Conservation (phyloP, 129 eudicot genomes). For the Tagetes patula region DNA sequence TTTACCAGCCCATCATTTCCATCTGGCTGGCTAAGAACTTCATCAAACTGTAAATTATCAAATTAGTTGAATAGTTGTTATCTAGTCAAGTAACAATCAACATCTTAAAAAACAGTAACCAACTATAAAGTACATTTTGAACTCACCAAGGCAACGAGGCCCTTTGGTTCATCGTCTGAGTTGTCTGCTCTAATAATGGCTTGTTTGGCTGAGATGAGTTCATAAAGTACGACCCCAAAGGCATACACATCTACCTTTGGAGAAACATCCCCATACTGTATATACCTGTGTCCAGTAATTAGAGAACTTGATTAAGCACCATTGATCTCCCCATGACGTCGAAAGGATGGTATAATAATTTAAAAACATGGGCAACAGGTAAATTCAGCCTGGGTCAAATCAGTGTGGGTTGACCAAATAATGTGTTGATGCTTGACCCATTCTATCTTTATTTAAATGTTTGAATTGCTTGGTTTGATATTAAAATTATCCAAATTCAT, state of each 20-base stretch:
- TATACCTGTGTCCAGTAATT: conserved; percentile 51
- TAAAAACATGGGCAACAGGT: background rate
- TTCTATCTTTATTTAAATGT: background rate
- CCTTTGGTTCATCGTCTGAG: conserved; percentile 47
- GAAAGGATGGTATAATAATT: background rate
- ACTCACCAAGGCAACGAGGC: conserved; percentile 74
- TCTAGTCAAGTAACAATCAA: background rate
- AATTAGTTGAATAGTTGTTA: conserved; percentile 14
- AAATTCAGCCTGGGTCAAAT: background rate
- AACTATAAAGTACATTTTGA: conserved; percentile 7
- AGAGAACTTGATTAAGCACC: background rate
- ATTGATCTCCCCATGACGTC: background rate
- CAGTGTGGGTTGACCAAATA: background rate
- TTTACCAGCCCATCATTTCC: conserved; percentile 44
- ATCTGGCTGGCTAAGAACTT: conserved; percentile 53
- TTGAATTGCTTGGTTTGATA: background rate
- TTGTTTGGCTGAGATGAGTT: conserved; percentile 78
- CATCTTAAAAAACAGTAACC: background rate
- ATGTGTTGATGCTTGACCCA: background rate
- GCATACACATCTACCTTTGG: conserved; percentile 90
- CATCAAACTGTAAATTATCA: conserved; percentile 56
- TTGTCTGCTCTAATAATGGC: conserved; percentile 64
- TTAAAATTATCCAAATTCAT: background rate
- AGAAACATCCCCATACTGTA: conserved; percentile 68
- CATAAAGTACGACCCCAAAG: conserved; percentile 87